Evolutionary conservation across 352 stramenopile species (phyloP).

Genomic region (Pythium sp.): DNA sequence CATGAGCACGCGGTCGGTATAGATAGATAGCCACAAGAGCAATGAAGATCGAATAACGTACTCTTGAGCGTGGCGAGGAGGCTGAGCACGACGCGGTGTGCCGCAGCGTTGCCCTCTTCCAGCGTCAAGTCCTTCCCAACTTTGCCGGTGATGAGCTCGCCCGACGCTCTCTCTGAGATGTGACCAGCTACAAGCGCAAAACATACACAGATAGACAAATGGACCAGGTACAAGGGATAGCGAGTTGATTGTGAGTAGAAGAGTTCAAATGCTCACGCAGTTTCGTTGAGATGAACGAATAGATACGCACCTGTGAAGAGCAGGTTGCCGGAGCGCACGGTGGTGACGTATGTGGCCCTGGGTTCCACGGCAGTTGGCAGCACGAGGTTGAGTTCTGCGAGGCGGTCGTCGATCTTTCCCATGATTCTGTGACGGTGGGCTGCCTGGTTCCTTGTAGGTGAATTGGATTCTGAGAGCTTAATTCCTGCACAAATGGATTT

Average conservation of each 20-base stretch:
- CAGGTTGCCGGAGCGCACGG: constrained; percentile 60
- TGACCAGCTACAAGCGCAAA: constrained; percentile 41
- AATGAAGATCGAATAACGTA: constrained; percentile 17
- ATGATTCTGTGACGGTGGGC: not conserved
- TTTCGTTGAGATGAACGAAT: too few relatives aligned
- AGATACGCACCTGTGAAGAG: constrained; percentile 55
- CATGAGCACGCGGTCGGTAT: too few relatives aligned
- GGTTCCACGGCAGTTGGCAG: constrained; percentile 55
- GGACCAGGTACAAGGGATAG: too few relatives aligned
- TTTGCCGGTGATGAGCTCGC: constrained; percentile 80
- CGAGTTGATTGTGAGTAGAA: too few relatives aligned
- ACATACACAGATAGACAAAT: not conserved
- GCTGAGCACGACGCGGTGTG: constrained; percentile 74
- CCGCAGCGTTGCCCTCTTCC: constrained; percentile 85
- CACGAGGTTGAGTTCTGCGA: constrained; percentile 63
- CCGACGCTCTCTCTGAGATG: constrained; percentile 40
- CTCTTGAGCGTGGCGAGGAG: constrained; percentile 85
- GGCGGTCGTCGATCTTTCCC: constrained; percentile 51
- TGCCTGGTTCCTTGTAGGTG: too few relatives aligned
- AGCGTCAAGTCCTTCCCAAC: constrained; percentile 73
- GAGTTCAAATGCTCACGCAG: too few relatives aligned
- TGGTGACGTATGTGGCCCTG: constrained; percentile 71
- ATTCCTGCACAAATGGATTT: too few relatives aligned
- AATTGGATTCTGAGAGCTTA: too few relatives aligned
- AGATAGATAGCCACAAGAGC: too few relatives aligned